A percentile compares a stretch with the other conserved stretches of the same genome.
phyloP scores from a whole-genome alignment of 2,329 filamentous ascomycete genomes.

The Aureobasidium sp. region DNA sequence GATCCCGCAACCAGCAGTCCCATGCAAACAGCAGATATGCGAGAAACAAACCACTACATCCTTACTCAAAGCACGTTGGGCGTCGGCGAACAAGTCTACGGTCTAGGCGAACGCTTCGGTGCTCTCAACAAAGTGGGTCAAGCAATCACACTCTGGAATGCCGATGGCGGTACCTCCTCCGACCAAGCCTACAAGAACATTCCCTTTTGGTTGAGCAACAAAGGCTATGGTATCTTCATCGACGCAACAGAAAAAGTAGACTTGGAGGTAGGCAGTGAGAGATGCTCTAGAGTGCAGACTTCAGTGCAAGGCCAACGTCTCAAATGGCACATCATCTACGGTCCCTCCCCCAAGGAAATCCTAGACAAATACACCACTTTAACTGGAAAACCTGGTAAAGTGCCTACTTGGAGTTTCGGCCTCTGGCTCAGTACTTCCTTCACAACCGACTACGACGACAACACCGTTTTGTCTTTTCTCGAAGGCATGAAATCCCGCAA shows the following conservation, averaged over 20 bases:
- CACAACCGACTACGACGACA: conserved; percentile 63
- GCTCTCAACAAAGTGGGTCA: conserved; percentile 71
- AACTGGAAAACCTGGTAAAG: conserved; percentile 55
- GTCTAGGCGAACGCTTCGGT: conserved; percentile 68
- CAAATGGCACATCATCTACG: conserved; percentile 67
- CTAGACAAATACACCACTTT: conserved; percentile 57
- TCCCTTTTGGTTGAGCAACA: conserved; percentile 59
- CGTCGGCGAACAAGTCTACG: conserved; percentile 59
- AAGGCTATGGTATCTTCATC: conserved; percentile 70
- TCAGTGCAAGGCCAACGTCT: conserved; percentile 59
- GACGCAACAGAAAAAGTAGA: conserved; percentile 62
- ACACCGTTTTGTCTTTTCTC: conserved; percentile 58
- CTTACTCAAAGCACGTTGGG: conserved; percentile 38
- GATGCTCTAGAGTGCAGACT: conserved; percentile 62
- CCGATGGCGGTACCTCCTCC: conserved; percentile 54
- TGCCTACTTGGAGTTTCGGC: conserved; percentile 67
- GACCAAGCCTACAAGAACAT: conserved; percentile 68
- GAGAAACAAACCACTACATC: conserved; percentile 32
- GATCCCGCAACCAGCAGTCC: conserved; percentile 44
- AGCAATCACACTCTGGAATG: conserved; percentile 54
- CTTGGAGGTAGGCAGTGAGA: conserved; percentile 64
- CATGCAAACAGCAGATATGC: conserved; percentile 46
- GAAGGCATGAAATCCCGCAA: conserved; percentile 58
- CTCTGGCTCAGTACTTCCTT: conserved; percentile 71
- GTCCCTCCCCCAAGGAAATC: conserved; percentile 62